Conservation (phyloP, 225 moss, liverwort and hornwort genomes). For the Sphagnum tenellum region DNA sequence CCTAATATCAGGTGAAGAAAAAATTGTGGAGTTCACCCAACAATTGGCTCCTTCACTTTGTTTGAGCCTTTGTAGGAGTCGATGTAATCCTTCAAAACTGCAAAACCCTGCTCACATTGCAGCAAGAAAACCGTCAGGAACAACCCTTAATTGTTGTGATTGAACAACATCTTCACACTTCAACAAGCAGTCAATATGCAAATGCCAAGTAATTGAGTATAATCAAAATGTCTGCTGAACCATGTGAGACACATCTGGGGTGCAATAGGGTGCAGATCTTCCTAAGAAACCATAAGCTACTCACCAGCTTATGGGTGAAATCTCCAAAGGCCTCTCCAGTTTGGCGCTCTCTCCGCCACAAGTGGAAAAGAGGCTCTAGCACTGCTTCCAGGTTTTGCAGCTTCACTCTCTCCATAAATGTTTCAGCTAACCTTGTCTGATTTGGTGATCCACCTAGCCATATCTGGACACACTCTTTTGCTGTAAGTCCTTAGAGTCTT, state of each 20-base stretch:
- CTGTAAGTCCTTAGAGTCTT: no score
- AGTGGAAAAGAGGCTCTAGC: constrained; percentile 69
- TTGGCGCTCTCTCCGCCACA: constrained; percentile 49
- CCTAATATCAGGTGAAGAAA: no score
- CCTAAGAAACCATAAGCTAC: constrained; percentile 1
- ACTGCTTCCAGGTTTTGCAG: constrained; percentile 64
- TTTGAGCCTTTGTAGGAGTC: constrained; percentile 41
- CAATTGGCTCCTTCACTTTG: constrained; percentile 15
- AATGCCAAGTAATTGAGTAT: background rate
- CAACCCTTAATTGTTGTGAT: no score
- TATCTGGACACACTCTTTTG: constrained; percentile 21
- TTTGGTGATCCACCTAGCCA: constrained; percentile 73
- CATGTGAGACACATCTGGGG: background rate
- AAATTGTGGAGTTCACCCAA: no score
- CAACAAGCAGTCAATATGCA: background rate
- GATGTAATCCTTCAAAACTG: constrained; percentile 24
- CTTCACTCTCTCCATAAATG: constrained; percentile 70
- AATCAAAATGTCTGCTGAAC: background rate
- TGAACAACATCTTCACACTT: no score
- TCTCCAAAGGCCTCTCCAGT: constrained; percentile 77
- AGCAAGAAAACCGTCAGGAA: background rate
- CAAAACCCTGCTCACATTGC: constrained; percentile 26
- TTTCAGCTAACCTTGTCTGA: constrained; percentile 68
- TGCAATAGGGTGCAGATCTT: background rate
- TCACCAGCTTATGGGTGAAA: constrained; percentile 57